Base-by-base conservation (phyloP, 75 land plant species). In the Selaginella moellendorffii region DNA sequence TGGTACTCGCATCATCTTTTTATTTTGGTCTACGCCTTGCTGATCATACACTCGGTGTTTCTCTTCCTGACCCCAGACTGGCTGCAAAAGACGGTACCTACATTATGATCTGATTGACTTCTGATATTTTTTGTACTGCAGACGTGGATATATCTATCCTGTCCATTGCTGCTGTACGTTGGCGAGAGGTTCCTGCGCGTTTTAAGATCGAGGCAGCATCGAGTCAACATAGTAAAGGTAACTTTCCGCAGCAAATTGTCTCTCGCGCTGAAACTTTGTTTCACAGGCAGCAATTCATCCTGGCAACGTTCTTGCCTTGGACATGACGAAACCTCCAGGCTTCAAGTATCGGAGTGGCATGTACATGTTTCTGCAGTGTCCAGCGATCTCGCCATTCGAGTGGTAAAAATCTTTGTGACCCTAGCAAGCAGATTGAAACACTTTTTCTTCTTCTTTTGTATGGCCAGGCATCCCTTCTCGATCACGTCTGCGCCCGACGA, bases 1-100 rank as follows among this genome's bases (percentile, higher is more conserved):
- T 88, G 96, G 98, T 93, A 93, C 68, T 81, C 87, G 22, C 98
- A 93, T 75, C 98, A 93, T 64, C 69, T 93, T 17, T 69, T 83
- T 28, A 74, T 64, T 22, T 18, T 93, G n/a, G 98, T 93, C 64
- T 93, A 93, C 64, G 2, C 72, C 25, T 68, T 85, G 67, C 80
- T 89, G 36, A 24, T 88, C 31, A 26, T 85, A 53, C 98, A 93
- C 71, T 83, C 87, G 30, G 42, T 42, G 56, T 79, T 74, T 79
- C 58, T 95, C 67, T 82, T 68, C 78, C 68, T 92, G 20, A 54
- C 51, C 52, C 78, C 81, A 52, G 20, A 65, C 0, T 92, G 95
- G 96, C 64, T 67, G 27, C 65, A 80, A 28, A 80, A 80, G 61
- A 84, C 88, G 53, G 97, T 90, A 69, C 76, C 79, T 36, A 5